Base-by-base conservation (phyloP, 108 stramenopile species). In the Mayamaea pseudoterrestris region DNA sequence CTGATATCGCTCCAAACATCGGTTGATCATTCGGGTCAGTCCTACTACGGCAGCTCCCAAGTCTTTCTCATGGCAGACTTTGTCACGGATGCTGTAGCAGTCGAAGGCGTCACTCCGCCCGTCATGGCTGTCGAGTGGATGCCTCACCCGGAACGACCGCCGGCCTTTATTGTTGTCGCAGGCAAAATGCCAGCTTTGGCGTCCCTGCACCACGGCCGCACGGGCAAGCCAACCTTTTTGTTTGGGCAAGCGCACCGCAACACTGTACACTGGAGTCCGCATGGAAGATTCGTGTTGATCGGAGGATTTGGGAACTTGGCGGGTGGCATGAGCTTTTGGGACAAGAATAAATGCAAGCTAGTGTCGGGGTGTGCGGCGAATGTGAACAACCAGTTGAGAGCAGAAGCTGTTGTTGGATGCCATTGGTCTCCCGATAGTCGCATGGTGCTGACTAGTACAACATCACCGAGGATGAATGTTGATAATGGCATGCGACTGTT, bases 401-500 rank as follows among this genome's bases (percentile, higher is more conserved):
- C 59, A 7, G 62, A 70, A 63, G 70, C 79, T 31, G 78, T 77
- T 27, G 89, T 91, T 13, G 77, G 86, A 25, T 94, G 89, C 56
- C 84, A 83, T 9, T 99, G 98, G 98, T 68, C 74, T 14, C 96
- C 98, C 13, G 86, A 90, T 57, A 78, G 82, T 26, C 68, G 98
- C 11, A 77, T 76, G 24, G 93, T 97, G 45, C 25, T 88, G 37
- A 85, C 86, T 18, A 76, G 78, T 13, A 97, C 98, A 7, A 89
- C 90, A 2, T 84, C 84, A 30, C 98, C 98, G 4, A 78, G 95
- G 5, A 97, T 97, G 96, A 97, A 97, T 72, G 98, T 99, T 11
- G 96, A 96, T 56, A 97, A 97, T 70, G 91, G 91, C 27, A 71
- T 93, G 2, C 63, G 78, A 45, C 26, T 96, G 0, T 87, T 81